phyloP scores from a whole-genome alignment of 306 rosid species.

The Cyamopsis tetragonoloba region DNA sequence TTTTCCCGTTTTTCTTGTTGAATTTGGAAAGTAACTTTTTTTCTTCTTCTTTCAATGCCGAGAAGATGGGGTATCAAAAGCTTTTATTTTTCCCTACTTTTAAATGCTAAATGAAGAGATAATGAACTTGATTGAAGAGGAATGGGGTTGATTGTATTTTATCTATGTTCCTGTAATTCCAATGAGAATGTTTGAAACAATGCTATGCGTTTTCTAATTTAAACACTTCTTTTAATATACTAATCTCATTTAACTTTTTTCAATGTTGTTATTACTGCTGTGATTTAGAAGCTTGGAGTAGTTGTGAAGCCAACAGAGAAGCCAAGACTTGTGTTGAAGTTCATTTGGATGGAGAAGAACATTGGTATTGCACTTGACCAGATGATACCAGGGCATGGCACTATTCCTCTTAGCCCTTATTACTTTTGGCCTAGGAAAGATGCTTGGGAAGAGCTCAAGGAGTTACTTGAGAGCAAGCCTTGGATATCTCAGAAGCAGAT shows the following conservation, averaged over 20 bases:
- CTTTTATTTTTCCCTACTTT: background rate
- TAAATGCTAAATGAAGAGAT: background rate
- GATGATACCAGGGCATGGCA: constrained; percentile 76
- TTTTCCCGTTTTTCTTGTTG: too few species aligned
- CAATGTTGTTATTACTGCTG: background rate
- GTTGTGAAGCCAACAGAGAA: constrained; percentile 74
- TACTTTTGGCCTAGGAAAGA: constrained; percentile 99
- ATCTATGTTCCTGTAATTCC: background rate
- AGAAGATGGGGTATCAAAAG: background rate
- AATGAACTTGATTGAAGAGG: background rate
- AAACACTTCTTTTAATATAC: background rate
- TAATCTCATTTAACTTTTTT: background rate
- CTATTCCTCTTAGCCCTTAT: constrained; percentile 88
- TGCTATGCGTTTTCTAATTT: background rate
- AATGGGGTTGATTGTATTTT: background rate
- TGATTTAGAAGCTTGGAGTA: constrained; percentile 76
- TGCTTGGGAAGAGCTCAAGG: constrained; percentile 99
- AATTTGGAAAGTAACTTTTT: background rate
- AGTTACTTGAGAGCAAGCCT: constrained; percentile 86
- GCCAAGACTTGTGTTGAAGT: constrained; percentile 84
- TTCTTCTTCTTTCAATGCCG: background rate
- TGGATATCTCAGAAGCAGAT: constrained; percentile 98
- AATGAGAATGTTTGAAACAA: background rate
- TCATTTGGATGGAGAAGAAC: constrained; percentile 99
- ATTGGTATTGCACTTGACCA: constrained; percentile 87